Conservation (phyloP, 1,284 basidiomycete species). For the Melampsora medusae region DNA sequence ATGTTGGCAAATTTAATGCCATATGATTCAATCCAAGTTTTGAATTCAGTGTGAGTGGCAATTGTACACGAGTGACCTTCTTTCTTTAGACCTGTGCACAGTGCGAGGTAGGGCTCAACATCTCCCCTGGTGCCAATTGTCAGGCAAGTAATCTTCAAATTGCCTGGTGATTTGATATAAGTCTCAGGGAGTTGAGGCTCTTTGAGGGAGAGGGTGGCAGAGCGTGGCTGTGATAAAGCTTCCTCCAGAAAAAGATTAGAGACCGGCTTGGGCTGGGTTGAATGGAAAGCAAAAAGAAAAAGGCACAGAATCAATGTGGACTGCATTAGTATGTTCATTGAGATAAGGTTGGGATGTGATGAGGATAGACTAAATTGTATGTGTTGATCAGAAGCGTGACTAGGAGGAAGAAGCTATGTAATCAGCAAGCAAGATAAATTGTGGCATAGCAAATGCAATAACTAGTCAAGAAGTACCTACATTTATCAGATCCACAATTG, state of each 20-base stretch:
- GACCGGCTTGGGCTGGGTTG: not conserved
- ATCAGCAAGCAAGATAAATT: too few relatives aligned
- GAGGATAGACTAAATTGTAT: too few relatives aligned
- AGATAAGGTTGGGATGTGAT: too few relatives aligned
- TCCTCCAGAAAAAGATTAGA: not conserved
- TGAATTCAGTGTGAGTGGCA: conserved; percentile 50
- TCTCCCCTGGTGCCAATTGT: conserved; percentile 53
- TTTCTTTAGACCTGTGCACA: conserved; percentile 49
- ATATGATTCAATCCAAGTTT: conserved; percentile 49
- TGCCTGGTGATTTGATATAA: not conserved
- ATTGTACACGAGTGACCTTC: conserved; percentile 50
- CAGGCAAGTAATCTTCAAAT: conserved; percentile 43
- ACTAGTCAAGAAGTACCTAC: too few relatives aligned
- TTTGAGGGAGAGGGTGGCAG: too few relatives aligned
- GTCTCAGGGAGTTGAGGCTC: too few relatives aligned
- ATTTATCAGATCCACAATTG: too few relatives aligned
- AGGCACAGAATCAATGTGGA: not conserved
- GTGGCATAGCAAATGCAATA: too few relatives aligned
- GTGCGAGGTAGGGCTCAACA: conserved; percentile 52
- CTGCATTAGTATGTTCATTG: not conserved
- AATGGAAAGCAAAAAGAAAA: not conserved
- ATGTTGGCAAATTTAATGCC: conserved; percentile 50
- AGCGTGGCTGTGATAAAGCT: too few relatives aligned
- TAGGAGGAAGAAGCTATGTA: too few relatives aligned
- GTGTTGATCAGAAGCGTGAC: too few relatives aligned